phyloP scores from a whole-genome alignment of 768 basidiomycete species.

The Leucocoprinus sp. region DNA sequence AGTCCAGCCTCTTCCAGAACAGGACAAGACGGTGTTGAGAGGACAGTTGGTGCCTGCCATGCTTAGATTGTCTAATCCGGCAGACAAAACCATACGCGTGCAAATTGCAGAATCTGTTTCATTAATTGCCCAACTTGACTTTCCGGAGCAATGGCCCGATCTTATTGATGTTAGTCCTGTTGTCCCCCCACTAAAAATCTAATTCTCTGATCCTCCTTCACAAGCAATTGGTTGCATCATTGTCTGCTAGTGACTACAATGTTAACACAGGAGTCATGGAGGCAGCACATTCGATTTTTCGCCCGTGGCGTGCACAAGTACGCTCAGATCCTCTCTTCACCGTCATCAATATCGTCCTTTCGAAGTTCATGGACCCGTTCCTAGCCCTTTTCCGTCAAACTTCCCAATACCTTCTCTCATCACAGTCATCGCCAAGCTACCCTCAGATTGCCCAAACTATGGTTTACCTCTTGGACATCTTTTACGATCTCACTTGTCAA shows the following conservation, averaged over 20 bases:
- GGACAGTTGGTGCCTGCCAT: conserved; percentile 83
- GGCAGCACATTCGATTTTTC: conserved; percentile 94
- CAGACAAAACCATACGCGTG: conserved; percentile 65
- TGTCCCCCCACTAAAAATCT: neutral
- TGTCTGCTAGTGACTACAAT: conserved; percentile 75
- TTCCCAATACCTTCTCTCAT: conserved; percentile 40
- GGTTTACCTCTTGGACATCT: conserved; percentile 77
- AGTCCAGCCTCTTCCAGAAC: conserved; percentile 57
- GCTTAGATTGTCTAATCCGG: conserved; percentile 70
- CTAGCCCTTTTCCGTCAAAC: conserved; percentile 74
- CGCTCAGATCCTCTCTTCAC: conserved; percentile 81
- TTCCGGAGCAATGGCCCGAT: conserved; percentile 81
- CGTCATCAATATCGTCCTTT: conserved; percentile 87
- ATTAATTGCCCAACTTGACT: conserved; percentile 86
- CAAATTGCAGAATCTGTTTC: conserved; percentile 93
- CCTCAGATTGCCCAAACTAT: conserved; percentile 61
- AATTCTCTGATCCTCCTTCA: conserved; percentile 6
- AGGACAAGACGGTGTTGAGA: conserved; percentile 69
- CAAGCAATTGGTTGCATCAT: conserved; percentile 82
- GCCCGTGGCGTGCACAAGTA: conserved; percentile 85
- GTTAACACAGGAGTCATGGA: conserved; percentile 86
- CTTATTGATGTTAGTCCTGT: conserved; percentile 73
- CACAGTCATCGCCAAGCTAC: conserved; percentile 31
- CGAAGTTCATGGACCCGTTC: conserved; percentile 77
- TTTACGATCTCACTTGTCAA: conserved; percentile 90